Evolutionary conservation across 129 eudicot species (phyloP), one percentile per base, ranked within the genome.

Genomic region (Dittrichia graveolens): DNA sequence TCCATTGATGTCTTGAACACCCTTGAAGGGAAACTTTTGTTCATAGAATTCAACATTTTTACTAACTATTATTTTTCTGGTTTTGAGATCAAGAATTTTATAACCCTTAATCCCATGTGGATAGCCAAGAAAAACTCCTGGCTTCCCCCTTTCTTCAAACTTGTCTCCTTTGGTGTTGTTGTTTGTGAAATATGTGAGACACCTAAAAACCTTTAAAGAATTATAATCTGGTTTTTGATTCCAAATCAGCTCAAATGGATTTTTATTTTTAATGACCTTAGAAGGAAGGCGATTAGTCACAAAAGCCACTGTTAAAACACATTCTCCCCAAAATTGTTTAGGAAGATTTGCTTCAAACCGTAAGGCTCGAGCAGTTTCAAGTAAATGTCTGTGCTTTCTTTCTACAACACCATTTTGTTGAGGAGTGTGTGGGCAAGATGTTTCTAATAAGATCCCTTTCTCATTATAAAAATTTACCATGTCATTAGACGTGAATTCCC

Each of bases 271-370:
- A 53, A 53, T 53, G 7, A 5, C 58, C 31, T 14, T 53, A 4
- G 31, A 53, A 4, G 58, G 58, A 15, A 53, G 58, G 24, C 58
- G 58, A 53, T 53, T 53, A n/a, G n/a, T 53, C 31, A 53, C 58
- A 53, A 14, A 53, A 1, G 58, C 7, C 0, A 31, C 31, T 2
- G 58, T 53, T 14, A 53, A 2, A 24, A 24, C 31, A 24, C 31
- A 24, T 24, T 24, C 31, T 0, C 31, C 31, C 31, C 31, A 24
- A 15, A n/a, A 53, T 24, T n/a, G 9, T 49, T 49, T 49, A 3
- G 55, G 55, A 13, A 13, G 14, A 49, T 24, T 24, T 24, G 31
- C 31, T 0, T 24, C 31, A 24, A 24, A 24, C 31, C 31, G 0
- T 24, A 24, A 24, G 31, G 31, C 31, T 24, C 31, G 31, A 24